These are phyloP conservation scores for Phytopythium chamaehyphon DNA, from an alignment of 352 stramenopile species.

Conservation along the genomic window DNA sequence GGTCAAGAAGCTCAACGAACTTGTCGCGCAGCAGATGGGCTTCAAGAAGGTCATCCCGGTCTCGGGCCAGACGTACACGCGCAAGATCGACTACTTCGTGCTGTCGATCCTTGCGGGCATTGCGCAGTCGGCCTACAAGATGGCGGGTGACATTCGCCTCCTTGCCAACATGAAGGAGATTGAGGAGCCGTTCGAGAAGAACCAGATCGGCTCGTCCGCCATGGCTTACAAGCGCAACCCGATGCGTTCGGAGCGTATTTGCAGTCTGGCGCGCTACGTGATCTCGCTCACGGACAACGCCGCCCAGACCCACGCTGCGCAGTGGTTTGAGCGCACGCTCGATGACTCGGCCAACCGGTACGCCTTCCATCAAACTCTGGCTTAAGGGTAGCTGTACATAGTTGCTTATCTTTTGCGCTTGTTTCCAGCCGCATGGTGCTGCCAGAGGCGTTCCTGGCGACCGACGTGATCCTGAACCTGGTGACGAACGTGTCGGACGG, in stretches of 20 bases:
- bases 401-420: slow-evolving; percentile 2
- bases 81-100: slow-evolving; percentile 98
- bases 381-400: too few species aligned
- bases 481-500: slow-evolving; percentile 97
- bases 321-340: slow-evolving; percentile 99
- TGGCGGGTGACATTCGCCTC: slow-evolving; percentile 98
- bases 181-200: slow-evolving; percentile 92
- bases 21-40: slow-evolving; percentile 96
- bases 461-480: slow-evolving; percentile 98
- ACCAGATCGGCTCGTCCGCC: slow-evolving; percentile 96
- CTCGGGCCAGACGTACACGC: slow-evolving; percentile 98
- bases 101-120: slow-evolving; percentile 95
- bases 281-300: slow-evolving; percentile 97
- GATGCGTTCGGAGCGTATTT: slow-evolving; percentile 98
- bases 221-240: slow-evolving; percentile 99
- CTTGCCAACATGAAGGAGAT: slow-evolving; percentile 99
- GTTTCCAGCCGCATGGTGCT: slow-evolving; percentile 91
- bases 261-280: slow-evolving; percentile 96
- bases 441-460: slow-evolving; percentile 96
- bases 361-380: slow-evolving; percentile 2
- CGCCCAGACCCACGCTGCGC: slow-evolving; percentile 95
- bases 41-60: slow-evolving; percentile 97
- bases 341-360: slow-evolving; percentile 98
- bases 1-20: slow-evolving; percentile 96
- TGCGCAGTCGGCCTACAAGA: slow-evolving; percentile 98